Conservation (phyloP, 495 filamentous ascomycete genomes). For the Amphirosellinia nigrospora region DNA sequence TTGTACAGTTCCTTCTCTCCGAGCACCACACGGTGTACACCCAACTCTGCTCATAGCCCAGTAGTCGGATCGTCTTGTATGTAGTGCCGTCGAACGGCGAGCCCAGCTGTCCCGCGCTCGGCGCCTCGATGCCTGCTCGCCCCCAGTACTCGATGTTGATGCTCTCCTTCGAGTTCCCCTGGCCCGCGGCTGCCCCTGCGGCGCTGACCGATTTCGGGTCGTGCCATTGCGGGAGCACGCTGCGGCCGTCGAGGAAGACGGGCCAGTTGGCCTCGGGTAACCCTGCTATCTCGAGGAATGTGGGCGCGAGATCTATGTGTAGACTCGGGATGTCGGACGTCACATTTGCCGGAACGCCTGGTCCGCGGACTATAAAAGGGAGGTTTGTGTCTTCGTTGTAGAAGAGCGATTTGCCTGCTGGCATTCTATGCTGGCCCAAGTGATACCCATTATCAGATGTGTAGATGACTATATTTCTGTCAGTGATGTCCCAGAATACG, state of each 20-base stretch:
- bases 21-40: constrained; percentile 61
- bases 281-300: constrained; percentile 24
- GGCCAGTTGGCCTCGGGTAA: constrained; percentile 29
- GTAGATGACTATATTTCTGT: constrained; percentile 52
- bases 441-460: constrained; percentile 68
- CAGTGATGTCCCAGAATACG: background rate
- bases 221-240: constrained; percentile 22
- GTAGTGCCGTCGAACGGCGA: constrained; percentile 47
- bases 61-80: constrained; percentile 57
- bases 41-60: constrained; percentile 49
- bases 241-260: constrained; percentile 25
- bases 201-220: constrained; percentile 22
- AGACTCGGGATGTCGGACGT: constrained; percentile 12
- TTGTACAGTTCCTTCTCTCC: constrained; percentile 60
- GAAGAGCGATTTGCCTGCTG: constrained; percentile 62
- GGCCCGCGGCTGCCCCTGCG: constrained; percentile 24
- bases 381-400: constrained; percentile 67
- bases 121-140: constrained; percentile 44
- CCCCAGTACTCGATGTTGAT: constrained; percentile 63
- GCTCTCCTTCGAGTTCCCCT: constrained; percentile 44
- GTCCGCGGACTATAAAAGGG: constrained; percentile 58
- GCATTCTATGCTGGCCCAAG: constrained; percentile 64
- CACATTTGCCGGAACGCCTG: constrained; percentile 43
- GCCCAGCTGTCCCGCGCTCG: constrained; percentile 25
- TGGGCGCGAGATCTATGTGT: constrained; percentile 25